Evolutionary conservation across 139 green algal species (phyloP), one percentile per base, ranked within the genome.

Genomic region (Asterochloris erici): DNA sequence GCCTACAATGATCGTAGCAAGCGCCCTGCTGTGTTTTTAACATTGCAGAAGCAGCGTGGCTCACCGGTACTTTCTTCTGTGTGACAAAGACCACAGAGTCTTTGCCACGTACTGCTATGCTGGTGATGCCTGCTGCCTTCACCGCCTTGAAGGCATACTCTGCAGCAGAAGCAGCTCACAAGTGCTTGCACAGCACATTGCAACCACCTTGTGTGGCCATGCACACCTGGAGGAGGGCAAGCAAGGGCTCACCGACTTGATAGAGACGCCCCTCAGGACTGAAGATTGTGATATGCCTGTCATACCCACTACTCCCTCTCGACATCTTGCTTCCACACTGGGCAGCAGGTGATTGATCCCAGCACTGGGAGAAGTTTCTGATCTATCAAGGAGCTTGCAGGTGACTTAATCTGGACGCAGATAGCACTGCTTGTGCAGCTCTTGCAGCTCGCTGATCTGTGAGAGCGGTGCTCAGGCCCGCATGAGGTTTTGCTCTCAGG

Each of bases 131-230:
- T 0, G 83, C 87, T 10, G 93, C 89, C 81, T 98, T 96, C 10
- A 98, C 96, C 15, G 97, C 96, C 83, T 99, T 99, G 90, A 99
- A 99, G 0, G 97, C 97, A 91, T 99, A 99, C 87, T 99, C 96
- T 98, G 92, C 14, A 76, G 63, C 61, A 74, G 64, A 68, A 81
- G 26, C 28, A 81, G 21, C 29, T 28, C 11, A 24, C 9, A 27
- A 60, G 14, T 19, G 26, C 27, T 79, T 15, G 27, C 73, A 54
- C 27, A 61, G 69, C 60, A 69, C 14, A 60, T 14, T n/a, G 69
- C 23, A 15, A 71, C 1, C 23, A 63, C 17, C 77, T 63, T 10
- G 24, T 27, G 24, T 19, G 24, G 15, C 24, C 38, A 60, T 62
- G 63, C 74, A 19, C 38, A 66, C 64, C 21, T 28, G 11, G 74